These are phyloP conservation scores for Neobulgaria alba DNA, from an alignment of 2,329 filamentous ascomycete genomes.

Conservation along the genomic window DNA sequence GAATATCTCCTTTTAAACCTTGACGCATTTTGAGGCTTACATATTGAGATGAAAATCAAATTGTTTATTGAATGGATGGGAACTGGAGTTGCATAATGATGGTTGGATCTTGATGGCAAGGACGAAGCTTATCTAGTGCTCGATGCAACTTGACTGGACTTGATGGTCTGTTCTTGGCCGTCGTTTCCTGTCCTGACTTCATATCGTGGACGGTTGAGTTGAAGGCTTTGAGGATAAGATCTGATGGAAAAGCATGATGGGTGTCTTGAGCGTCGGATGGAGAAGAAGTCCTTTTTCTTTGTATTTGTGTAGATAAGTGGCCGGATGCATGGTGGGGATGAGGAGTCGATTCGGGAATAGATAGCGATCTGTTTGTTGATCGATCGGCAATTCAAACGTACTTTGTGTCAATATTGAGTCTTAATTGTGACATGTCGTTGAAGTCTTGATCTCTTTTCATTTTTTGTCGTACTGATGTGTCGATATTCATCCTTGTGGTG, in stretches of 20 bases:
- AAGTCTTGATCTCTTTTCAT: neutral
- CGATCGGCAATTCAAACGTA: too few species aligned
- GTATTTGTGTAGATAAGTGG: neutral
- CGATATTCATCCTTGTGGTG: neutral
- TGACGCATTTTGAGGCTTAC: neutral
- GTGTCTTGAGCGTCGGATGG: neutral
- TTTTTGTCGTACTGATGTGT: neutral
- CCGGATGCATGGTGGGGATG: neutral
- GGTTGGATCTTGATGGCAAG: neutral
- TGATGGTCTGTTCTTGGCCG: neutral
- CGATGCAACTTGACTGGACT: neutral
- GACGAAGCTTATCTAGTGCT: too few species aligned
- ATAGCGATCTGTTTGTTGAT: neutral
- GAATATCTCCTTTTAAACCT: neutral
- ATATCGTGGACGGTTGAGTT: neutral
- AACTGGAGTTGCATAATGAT: neutral
- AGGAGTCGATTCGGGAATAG: neutral
- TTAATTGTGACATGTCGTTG: too few species aligned
- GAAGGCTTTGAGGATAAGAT: neutral
- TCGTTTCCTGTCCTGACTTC: neutral
- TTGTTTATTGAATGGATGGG: neutral
- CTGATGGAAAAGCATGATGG: neutral
- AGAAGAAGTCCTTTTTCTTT: neutral
- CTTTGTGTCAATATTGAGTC: too few species aligned
- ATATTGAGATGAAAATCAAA: neutral